phyloP scores from a whole-genome alignment of 345 rosid species.

The Salix dunnii region DNA sequence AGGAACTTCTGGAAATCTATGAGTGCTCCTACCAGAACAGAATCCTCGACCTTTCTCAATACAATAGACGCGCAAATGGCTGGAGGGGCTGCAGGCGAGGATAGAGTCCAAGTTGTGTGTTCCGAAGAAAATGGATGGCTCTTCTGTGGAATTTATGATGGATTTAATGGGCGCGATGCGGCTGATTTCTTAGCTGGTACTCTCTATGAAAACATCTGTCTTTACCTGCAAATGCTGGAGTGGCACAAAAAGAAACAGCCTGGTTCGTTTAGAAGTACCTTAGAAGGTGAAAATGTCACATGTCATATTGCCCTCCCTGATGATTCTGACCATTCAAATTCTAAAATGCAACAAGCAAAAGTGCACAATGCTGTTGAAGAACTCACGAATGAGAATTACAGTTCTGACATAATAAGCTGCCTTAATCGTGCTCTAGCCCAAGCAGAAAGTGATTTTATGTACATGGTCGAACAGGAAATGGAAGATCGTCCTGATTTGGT shows the following conservation, averaged over 20 bases:
- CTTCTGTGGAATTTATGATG: conserved; percentile 6
- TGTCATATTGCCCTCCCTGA: neutral
- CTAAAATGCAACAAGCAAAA: neutral
- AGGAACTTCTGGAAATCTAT: neutral
- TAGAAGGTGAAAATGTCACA: neutral
- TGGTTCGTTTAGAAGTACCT: neutral
- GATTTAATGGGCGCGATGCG: conserved; percentile 3
- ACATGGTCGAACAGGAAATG: conserved; percentile 7
- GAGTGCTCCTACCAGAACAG: conserved; percentile 1
- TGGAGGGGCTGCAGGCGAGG: conserved; percentile 9
- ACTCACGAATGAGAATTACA: neutral
- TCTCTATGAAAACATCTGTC: conserved; percentile 1
- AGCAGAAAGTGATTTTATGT: neutral
- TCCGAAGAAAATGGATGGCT: conserved; percentile 2
- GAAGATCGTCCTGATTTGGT: conserved; percentile 6
- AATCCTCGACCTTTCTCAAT: conserved; percentile 1
- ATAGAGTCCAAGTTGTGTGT: conserved; percentile 7
- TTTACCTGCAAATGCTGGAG: conserved; percentile 1
- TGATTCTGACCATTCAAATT: neutral
- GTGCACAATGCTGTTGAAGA: neutral
- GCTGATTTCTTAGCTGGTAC: conserved; percentile 2
- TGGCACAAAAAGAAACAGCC: neutral
- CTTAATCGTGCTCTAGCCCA: neutral
- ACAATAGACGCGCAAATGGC: neutral
- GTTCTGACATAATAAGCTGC: neutral